Conservation (phyloP, 2,329 filamentous ascomycete genomes). For the Fusarium sp. region DNA sequence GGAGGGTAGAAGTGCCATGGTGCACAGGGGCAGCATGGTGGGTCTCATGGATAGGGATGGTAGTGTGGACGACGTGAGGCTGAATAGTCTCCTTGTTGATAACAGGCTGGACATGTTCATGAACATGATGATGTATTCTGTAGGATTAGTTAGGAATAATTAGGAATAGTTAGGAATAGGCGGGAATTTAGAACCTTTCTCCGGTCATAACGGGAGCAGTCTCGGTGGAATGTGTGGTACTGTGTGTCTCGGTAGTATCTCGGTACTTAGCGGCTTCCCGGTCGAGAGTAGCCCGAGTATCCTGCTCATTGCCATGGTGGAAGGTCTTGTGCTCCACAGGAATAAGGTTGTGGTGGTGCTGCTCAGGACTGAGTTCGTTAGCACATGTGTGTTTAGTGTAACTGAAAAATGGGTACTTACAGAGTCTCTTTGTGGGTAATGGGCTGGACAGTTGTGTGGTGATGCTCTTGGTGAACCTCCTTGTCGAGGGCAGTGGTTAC, state of each 20-base stretch:
- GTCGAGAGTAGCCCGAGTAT: slow-evolving; percentile 63
- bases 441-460: slow-evolving; percentile 79
- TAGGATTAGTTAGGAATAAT: no score
- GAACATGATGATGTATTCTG: slow-evolving; percentile 62
- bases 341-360: slow-evolving; percentile 72
- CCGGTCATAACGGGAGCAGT: slow-evolving; percentile 47
- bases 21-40: slow-evolving; percentile 78
- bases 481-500: slow-evolving; percentile 74
- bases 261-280: slow-evolving; percentile 62
- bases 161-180: no score
- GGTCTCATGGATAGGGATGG: slow-evolving; percentile 79
- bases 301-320: slow-evolving; percentile 70
- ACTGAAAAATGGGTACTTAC: slow-evolving; percentile 56
- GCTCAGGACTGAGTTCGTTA: slow-evolving; percentile 63
- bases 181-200: no score
- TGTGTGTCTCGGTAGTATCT: slow-evolving; percentile 49
- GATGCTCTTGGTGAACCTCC: slow-evolving; percentile 80
- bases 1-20: slow-evolving; percentile 75
- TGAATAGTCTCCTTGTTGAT: slow-evolving; percentile 79
- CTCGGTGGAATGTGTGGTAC: slow-evolving; percentile 49
- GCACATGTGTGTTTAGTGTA: neutral
- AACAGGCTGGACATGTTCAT: slow-evolving; percentile 79
- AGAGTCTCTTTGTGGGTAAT: slow-evolving; percentile 59
- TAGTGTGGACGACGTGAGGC: slow-evolving; percentile 79
- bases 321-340: slow-evolving; percentile 73